These are phyloP conservation scores for Capsicum rhomboideum DNA, from an alignment of 257 asterid species.

Conservation along the genomic window DNA sequence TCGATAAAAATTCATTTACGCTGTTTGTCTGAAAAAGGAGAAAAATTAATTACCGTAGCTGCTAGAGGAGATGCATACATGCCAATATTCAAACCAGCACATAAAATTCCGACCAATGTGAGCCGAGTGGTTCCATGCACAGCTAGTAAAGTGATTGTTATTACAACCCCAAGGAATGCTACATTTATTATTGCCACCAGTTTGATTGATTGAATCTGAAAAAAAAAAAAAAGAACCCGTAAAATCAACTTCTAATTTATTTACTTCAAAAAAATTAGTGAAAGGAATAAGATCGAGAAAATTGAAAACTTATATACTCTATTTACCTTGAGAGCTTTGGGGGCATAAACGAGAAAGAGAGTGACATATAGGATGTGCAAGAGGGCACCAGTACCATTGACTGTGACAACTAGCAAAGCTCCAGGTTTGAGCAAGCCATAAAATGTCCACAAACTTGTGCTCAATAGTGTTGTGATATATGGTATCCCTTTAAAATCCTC, in stretches of 20 bases:
- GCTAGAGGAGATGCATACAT: slow-evolving; percentile 82
- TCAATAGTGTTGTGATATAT: slow-evolving; percentile 37
- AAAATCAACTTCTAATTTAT: not conserved
- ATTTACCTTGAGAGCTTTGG: slow-evolving; percentile 35
- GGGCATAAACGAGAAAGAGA: slow-evolving; percentile 52
- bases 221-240: not conserved
- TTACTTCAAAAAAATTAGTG: not conserved
- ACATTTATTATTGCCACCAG: slow-evolving; percentile 38
- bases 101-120: slow-evolving; percentile 47
- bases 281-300: not conserved
- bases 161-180: slow-evolving; percentile 42
- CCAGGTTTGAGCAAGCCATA: slow-evolving; percentile 57
- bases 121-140: slow-evolving; percentile 28
- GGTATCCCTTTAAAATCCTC: slow-evolving; percentile 54
- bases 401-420: slow-evolving; percentile 49
- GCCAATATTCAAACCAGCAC: slow-evolving; percentile 55
- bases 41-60: slow-evolving; percentile 34
- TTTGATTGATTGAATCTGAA: slow-evolving; percentile 34
- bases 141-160: slow-evolving; percentile 28
- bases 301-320: not conserved
- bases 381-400: slow-evolving; percentile 53
- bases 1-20: not conserved
- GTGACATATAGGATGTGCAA: slow-evolving; percentile 43
- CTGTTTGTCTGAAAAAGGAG: too few species aligned
- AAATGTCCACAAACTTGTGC: slow-evolving; percentile 53